phyloP scores from a whole-genome alignment of 176 grass and related monocot genomes.

The Oryza brachyantha region DNA sequence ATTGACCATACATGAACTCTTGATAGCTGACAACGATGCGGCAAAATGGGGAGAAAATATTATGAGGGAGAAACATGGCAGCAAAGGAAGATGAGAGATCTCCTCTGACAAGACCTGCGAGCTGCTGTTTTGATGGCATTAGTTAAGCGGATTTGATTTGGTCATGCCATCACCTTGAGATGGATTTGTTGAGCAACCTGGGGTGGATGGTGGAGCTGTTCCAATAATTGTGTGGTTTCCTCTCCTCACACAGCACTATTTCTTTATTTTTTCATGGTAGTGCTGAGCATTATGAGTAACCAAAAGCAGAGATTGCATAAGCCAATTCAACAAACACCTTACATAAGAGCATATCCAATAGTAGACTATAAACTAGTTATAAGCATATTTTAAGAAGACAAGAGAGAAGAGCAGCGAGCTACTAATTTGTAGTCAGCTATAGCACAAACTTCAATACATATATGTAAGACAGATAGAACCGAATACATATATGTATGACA shows the following conservation, averaged over 20 bases:
- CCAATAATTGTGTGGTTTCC: constrained; percentile 11
- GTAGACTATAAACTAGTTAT: no score
- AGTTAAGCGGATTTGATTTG: constrained; percentile 31
- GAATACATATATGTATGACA: no score
- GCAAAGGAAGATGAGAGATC: constrained; percentile 29
- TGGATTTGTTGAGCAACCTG: constrained; percentile 35
- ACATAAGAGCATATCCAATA: no score
- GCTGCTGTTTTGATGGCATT: constrained; percentile 34
- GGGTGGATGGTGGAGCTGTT: constrained; percentile 34
- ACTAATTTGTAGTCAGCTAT: no score
- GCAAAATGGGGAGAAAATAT: neutral
- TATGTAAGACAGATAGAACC: no score
- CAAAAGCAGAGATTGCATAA: neutral
- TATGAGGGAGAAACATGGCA: neutral
- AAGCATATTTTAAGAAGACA: no score
- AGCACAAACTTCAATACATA: no score
- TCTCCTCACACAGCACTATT: neutral
- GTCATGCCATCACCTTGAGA: constrained; percentile 27
- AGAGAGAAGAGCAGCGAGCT: no score
- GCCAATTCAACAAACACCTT: neutral
- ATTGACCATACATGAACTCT: constrained; percentile 5
- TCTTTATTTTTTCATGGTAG: neutral
- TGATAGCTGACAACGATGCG: constrained; percentile 21
- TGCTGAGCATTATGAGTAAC: constrained; percentile 25
- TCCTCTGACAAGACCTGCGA: constrained; percentile 20